phyloP scores from a whole-genome alignment of 2,329 filamentous ascomycete genomes.

The Exserohilum rostratum region DNA sequence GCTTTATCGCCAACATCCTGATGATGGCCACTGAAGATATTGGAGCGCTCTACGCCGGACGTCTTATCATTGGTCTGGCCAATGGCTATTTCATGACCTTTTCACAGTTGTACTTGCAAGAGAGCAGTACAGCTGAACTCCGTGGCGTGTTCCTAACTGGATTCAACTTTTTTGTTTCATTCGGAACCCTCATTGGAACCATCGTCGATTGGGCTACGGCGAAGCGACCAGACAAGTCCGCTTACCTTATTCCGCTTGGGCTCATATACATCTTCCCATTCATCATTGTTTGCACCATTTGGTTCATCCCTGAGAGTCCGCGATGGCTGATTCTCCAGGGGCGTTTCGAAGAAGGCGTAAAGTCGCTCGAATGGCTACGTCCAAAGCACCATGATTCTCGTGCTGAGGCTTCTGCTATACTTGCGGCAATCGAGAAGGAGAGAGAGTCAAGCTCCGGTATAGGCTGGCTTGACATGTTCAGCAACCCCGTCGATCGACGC shows the following conservation, averaged over 20 bases:
- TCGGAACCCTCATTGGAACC: slow-evolving; percentile 54
- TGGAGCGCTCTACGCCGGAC: slow-evolving; percentile 61
- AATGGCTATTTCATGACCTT: slow-evolving; percentile 65
- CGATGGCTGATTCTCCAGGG: slow-evolving; percentile 44
- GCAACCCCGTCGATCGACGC: slow-evolving; percentile 42
- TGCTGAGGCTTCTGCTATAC: slow-evolving; percentile 39
- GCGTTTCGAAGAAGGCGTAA: slow-evolving; percentile 37
- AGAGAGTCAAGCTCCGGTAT: slow-evolving; percentile 36
- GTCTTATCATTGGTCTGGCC: slow-evolving; percentile 61
- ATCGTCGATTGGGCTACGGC: slow-evolving; percentile 60
- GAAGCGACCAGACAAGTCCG: slow-evolving; percentile 38
- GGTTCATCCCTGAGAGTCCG: slow-evolving; percentile 41
- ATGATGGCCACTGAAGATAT: slow-evolving; percentile 64
- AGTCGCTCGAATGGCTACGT: slow-evolving; percentile 49
- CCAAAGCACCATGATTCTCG: slow-evolving; percentile 49
- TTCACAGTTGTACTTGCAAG: slow-evolving; percentile 58
- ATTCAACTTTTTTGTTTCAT: slow-evolving; percentile 58
- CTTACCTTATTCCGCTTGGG: slow-evolving; percentile 57
- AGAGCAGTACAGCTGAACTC: slow-evolving; percentile 58
- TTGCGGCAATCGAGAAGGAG: slow-evolving; percentile 43
- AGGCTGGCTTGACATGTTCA: slow-evolving; percentile 46
- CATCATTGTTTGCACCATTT: slow-evolving; percentile 50
- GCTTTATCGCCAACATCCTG: slow-evolving; percentile 59
- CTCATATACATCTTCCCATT: slow-evolving; percentile 58
- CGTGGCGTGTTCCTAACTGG: slow-evolving; percentile 56